Base-by-base conservation (phyloP, 441 rosid genomes). In the Brassica balearica region DNA sequence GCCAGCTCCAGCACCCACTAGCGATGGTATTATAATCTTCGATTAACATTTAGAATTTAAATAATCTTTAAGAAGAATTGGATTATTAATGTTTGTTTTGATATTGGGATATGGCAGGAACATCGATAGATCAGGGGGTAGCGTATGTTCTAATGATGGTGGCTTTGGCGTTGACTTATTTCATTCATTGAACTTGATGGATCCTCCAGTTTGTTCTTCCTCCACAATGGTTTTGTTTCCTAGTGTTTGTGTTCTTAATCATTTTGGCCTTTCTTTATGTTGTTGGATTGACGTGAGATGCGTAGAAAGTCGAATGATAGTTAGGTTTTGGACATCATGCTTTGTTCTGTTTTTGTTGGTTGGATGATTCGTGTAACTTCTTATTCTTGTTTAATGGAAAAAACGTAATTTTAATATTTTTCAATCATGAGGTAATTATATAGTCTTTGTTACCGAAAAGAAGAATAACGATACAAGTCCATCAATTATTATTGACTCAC, bases 61-160 rank as follows among this genome's bases (percentile, higher is more conserved):
- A 11, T 15, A 48, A 43, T n/a, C 12, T 19, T 22, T 12, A 3
- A 29, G 5, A 55, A 7, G 22, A 3, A 17, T 55, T 56, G 11
- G 61, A 19, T 56, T 56, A 7, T 9, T 51, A 4, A 68, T 64
- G 6, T 8, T 75, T 15, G 17, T 25, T 61, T 11, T 41, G 36
- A 19, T 29, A 8, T 56, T 36, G 4, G 8, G 20, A 36, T 41
- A 62, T 69, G 85, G 71, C 87, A 91, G 96, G 93, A 25, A 86
- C 86, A 29, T 58, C 91, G 68, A 87, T 91, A 71, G 92, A 88
- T 79, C 94, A 91, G 81, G 96, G 96, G 77, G 76, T 91, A 75
- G 96, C 94, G 32, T 89, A 74, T 75, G 79, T 85, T 75, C 83
- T 91, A 76, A 88, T 88, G 96, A 77, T 91, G 79, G 86, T 88